Conservation (phyloP, 441 rosid genomes). For the Lagerstroemia fauriei region DNA sequence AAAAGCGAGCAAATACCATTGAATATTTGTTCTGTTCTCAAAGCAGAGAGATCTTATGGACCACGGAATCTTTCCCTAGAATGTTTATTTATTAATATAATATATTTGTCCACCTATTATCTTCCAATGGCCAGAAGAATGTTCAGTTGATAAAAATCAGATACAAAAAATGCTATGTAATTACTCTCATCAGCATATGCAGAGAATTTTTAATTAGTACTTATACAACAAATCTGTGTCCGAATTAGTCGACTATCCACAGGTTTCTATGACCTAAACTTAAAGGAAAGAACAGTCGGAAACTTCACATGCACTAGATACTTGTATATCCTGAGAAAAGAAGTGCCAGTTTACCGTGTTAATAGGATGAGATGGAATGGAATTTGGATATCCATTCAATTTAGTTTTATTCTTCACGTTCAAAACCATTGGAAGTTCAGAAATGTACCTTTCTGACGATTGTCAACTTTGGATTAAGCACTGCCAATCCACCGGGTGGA, state of each 20-base stretch:
- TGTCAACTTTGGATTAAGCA: slow-evolving; percentile 88
- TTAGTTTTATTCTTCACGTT: neutral
- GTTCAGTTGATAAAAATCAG: neutral
- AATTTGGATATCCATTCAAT: neutral
- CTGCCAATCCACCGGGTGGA: slow-evolving; percentile 97
- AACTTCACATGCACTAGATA: neutral
- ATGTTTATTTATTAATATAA: no score
- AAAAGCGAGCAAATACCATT: no score
- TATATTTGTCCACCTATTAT: neutral
- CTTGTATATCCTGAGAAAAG: neutral
- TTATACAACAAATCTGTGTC: neutral
- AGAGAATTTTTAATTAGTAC: neutral
- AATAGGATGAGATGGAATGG: neutral
- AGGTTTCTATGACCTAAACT: neutral
- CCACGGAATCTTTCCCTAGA: slow-evolving; percentile 41
- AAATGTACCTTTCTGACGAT: slow-evolving; percentile 88
- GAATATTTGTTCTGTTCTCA: no score
- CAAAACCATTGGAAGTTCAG: neutral
- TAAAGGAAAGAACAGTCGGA: no score
- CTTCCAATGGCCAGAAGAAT: neutral
- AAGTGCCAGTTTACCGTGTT: neutral
- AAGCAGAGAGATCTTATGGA: slow-evolving; percentile 19
- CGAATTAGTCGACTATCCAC: neutral
- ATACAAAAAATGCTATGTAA: no score
- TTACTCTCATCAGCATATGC: neutral